Evolutionary conservation across 371 early-diverging fungal species (phyloP), one percentile per base, ranked within the genome.

Genomic region (Mortierella sp.): DNA sequence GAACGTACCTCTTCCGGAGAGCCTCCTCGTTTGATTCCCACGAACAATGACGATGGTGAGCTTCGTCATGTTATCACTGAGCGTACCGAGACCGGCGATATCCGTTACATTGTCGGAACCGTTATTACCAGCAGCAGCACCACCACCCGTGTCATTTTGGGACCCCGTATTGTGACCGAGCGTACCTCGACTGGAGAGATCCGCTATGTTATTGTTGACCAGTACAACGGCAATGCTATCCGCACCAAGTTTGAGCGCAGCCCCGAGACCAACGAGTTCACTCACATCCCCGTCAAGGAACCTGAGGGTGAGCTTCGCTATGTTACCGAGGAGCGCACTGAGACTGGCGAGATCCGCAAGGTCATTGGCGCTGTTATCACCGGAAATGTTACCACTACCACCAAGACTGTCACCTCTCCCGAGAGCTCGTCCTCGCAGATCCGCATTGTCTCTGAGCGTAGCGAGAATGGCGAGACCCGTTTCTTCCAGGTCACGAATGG

Each of bases 291-390:
- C 45, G 75, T 75, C 64, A 75, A 75, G 70, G 75, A 75, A 55
- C 75, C 75, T 46, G 75, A 75, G 70, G 75, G 75, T 70, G 75
- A 75, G 51, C 55, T 75, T 50, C 75, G 75, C 64, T 70, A 70
- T 62, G 75, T 75, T 6, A 70, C 29, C 7, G 70, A 75, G 55
- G 75, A 75, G 64, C 61, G 57, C 28, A 70, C 70, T 56, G 75
- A 75, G 60, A 46, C 75, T n/a, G 75, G 75, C 55, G 75, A 70
- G 67, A 70, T 70, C 62, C 75, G 70, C 60, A 75, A 70, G 75
- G 67, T 75, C 47, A 64, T 75, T 60, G 75, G 75, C 45, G 64
- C 52, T 29, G 70, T 75, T 25, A 67, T 75, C 45, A 75, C 75
- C 28, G 75, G 75, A 61, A 75, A 75, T 44, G 75, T 75, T 21